Percentiles rank a stretch among this genome's conserved stretches.
Conservation (phyloP, 768 basidiomycete genomes). For the Trametes cubensis region DNA sequence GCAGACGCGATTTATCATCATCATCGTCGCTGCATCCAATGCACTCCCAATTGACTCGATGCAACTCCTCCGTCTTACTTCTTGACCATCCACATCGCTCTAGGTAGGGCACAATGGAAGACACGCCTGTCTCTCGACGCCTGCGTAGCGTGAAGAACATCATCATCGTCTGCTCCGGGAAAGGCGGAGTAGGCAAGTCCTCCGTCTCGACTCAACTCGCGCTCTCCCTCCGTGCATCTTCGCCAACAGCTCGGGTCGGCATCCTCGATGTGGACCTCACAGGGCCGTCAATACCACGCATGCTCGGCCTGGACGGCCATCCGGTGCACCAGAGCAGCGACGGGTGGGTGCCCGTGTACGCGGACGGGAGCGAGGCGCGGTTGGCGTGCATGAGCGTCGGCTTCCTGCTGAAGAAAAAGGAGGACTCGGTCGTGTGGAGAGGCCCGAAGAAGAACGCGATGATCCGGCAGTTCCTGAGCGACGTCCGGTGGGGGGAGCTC, state of each 20-base stretch:
- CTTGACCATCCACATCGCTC: not conserved
- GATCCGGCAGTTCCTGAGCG: constrained; percentile 93
- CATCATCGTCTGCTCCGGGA: constrained; percentile 92
- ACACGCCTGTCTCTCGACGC: constrained; percentile 70
- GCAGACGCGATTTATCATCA: constrained; percentile 25
- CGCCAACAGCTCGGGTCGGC: constrained; percentile 73
- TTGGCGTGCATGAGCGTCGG: constrained; percentile 97
- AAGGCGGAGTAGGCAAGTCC: constrained; percentile 99
- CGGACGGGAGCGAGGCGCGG: constrained; percentile 73
- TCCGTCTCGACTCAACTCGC: constrained; percentile 92
- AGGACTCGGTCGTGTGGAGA: constrained; percentile 97
- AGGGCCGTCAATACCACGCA: constrained; percentile 92
- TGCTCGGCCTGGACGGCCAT: constrained; percentile 88
- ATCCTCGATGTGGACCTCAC: constrained; percentile 94
- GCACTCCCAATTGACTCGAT: constrained; percentile 13
- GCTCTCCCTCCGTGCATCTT: constrained; percentile 75
- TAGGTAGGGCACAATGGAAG: constrained; percentile 34
- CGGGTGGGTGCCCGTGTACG: constrained; percentile 98
- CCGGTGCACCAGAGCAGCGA: constrained; percentile 91
- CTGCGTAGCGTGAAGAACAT: constrained; percentile 78
- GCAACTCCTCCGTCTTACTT: not conserved
- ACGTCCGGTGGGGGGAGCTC: constrained; percentile 93
- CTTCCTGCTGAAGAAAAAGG: constrained; percentile 86
- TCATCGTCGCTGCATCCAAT: constrained; percentile 13
- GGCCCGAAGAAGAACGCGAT: constrained; percentile 99